phyloP scores from a whole-genome alignment of 1,284 basidiomycete species.

The Caloboletus firmus region DNA sequence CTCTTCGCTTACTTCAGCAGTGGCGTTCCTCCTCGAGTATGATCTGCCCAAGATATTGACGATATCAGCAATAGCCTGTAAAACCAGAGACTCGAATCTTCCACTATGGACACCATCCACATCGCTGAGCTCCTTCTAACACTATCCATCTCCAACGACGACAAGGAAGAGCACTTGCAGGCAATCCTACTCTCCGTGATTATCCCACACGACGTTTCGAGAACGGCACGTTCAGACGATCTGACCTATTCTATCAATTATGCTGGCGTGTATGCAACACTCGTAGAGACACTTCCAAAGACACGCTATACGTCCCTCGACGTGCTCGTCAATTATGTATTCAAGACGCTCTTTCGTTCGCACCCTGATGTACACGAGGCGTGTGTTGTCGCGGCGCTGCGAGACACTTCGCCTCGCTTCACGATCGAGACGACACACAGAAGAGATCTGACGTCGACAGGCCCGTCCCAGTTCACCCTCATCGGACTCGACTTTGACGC shows the following conservation, averaged over 20 bases:
- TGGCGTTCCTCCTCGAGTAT: too few relatives aligned
- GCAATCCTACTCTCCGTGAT: slow-evolving; percentile 43
- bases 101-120: slow-evolving; percentile 31
- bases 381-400: slow-evolving; percentile 2
- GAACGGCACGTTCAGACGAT: slow-evolving; percentile 57
- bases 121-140: background rate
- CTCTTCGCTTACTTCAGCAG: background rate
- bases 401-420: background rate
- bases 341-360: slow-evolving; percentile 12
- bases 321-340: slow-evolving; percentile 9
- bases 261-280: slow-evolving; percentile 43
- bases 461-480: slow-evolving; percentile 1
- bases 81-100: background rate
- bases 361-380: slow-evolving; percentile 14
- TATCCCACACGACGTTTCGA: slow-evolving; percentile 55
- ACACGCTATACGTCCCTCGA: slow-evolving; percentile 18
- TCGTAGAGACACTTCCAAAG: slow-evolving; percentile 25
- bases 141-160: slow-evolving; percentile 25
- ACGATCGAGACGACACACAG: slow-evolving; percentile 11
- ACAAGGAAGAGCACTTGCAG: slow-evolving; percentile 46
- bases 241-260: slow-evolving; percentile 63
- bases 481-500: slow-evolving; percentile 1
- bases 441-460: background rate
- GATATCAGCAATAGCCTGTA: too few relatives aligned
- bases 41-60: too few relatives aligned